These are phyloP conservation scores for Neurospora crassa DNA, from an alignment of 2,329 filamentous ascomycete genomes.

Conservation along the genomic window DNA sequence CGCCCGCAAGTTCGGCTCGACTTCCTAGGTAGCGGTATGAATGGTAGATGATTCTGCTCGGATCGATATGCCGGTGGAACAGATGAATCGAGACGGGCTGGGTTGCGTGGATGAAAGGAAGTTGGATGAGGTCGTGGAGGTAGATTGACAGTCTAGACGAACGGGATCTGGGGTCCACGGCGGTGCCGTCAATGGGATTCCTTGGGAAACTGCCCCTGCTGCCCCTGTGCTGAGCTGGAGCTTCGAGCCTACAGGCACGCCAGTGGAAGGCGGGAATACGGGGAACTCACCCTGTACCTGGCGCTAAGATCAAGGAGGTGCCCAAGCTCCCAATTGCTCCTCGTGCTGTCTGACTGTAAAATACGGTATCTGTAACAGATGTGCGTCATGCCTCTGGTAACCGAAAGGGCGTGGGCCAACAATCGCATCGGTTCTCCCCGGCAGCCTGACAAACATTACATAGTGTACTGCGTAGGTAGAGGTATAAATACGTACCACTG, in stretches of 20 bases:
- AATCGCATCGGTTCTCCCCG: background rate
- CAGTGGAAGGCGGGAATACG: background rate
- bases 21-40: background rate
- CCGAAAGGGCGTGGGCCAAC: background rate
- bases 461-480: too few species aligned
- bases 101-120: background rate
- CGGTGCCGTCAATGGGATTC: background rate
- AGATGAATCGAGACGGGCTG: background rate
- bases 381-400: background rate
- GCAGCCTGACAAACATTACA: background rate
- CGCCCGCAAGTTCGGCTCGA: background rate
- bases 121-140: background rate
- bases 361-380: background rate
- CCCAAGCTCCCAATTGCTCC: background rate
- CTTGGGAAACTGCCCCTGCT: background rate
- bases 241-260: background rate
- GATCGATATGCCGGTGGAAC: background rate
- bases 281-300: background rate
- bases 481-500: background rate
- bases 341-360: background rate
- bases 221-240: background rate
- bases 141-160: background rate
- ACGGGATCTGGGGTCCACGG: background rate
- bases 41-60: background rate
- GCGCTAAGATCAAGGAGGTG: background rate